Evolutionary conservation across 495 filamentous ascomycete species (phyloP).

Genomic region (Mytilinidion resinicola): DNA sequence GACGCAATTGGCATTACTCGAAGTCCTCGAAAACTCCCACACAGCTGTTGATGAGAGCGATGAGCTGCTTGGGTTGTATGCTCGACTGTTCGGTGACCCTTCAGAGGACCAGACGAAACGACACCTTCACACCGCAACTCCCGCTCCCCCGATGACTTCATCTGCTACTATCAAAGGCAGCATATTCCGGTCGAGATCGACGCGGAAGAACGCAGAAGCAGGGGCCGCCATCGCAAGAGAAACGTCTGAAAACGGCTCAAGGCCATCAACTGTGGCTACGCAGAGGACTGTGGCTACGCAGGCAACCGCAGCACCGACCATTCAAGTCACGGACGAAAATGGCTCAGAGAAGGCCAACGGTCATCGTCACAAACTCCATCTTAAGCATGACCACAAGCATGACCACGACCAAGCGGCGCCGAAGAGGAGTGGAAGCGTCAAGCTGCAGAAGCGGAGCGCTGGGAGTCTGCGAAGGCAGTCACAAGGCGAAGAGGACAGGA

Average conservation of each 20-base stretch:
- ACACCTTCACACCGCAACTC: slow-evolving; percentile 20
- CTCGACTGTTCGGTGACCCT: slow-evolving; percentile 62
- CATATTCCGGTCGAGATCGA: slow-evolving; percentile 54
- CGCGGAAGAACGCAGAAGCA: slow-evolving; percentile 20
- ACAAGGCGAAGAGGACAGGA: slow-evolving; percentile 6
- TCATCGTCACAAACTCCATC: slow-evolving; percentile 28
- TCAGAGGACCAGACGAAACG: slow-evolving; percentile 31
- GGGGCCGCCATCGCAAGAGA: slow-evolving; percentile 1
- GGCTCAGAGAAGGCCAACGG: slow-evolving; percentile 24
- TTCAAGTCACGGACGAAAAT: slow-evolving; percentile 38
- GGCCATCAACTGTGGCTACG: slow-evolving; percentile 25
- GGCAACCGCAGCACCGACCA: slow-evolving; percentile 26
- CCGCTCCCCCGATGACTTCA: slow-evolving; percentile 49
- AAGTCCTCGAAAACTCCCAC: slow-evolving; percentile 73
- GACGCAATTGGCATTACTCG: slow-evolving; percentile 80
- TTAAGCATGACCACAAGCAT: slow-evolving; percentile 20
- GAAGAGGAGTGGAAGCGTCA: slow-evolving; percentile 17
- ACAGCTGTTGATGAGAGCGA: slow-evolving; percentile 77
- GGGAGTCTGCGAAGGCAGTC: slow-evolving; percentile 19
- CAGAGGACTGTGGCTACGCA: slow-evolving; percentile 25
- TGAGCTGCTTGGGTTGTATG: slow-evolving; percentile 76
- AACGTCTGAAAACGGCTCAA: slow-evolving; percentile 18
- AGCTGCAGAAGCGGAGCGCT: slow-evolving; percentile 24
- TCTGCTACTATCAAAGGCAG: slow-evolving; percentile 67
- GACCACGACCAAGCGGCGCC: slow-evolving; percentile 10